Base-by-base conservation (phyloP, 2,329 filamentous ascomycete genomes). In the Botrytis byssoidea region DNA sequence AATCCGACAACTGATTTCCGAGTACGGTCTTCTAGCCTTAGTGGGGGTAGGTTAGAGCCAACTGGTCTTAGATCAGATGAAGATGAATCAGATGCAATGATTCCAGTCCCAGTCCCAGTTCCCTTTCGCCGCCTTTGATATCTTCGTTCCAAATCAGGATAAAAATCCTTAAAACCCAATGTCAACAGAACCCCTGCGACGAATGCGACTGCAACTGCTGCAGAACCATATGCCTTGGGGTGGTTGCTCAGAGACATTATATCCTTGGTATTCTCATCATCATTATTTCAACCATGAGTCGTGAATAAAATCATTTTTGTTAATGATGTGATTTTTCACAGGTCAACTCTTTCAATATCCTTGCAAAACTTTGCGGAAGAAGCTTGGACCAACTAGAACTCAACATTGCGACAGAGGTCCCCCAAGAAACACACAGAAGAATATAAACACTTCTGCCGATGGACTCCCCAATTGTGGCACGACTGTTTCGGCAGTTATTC, bases 401-500 rank as follows among this genome's bases (percentile, higher is more conserved):
- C 61, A 72, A 74, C 63, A 44, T 51, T 75, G 72, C 63, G 63
- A 63, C 64, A 70, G 48, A 42, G 37, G 74, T 74, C 74, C 73
- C 71, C 73, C 65, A 74, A 71, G 74, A 70, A 65, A 73, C 70
- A 71, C 69, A 67, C 67, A 71, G 61, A 68, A 73, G 73, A 77
- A 73, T 71, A 70, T 74, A 74, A 75, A 73, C 75, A 75, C 63
- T 73, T 70, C 76, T 55, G 65, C 55, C 66, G 37, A 74, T 97
- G 94, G 94, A 97, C 84, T 95, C 93, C 29, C 91, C 92, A 74
- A 85, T 93, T 75, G 87, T 94, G 77, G 89, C 89, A 67, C 92
- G 91, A 81, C 87, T 97, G 81, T 95, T 98, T 80, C 90, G 92
- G 79, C 93, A 94, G 85, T 89, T 98, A 60, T 97, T 97, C 79